These are phyloP conservation scores for Detonula confervacea DNA, from an alignment of 352 stramenopile genomes.

Conservation along the genomic window DNA sequence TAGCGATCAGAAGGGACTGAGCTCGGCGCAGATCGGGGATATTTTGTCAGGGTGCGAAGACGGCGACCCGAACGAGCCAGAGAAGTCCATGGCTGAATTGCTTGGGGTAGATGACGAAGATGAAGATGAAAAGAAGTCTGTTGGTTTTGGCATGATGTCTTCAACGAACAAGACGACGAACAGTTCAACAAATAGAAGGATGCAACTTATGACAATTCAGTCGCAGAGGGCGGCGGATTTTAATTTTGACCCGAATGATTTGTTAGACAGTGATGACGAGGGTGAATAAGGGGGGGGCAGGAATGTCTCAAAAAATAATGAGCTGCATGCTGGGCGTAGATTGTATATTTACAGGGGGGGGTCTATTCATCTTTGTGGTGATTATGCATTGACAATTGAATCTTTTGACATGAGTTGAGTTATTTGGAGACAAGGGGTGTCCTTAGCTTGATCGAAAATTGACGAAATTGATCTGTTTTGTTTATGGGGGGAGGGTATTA, in stretches of 20 bases:
- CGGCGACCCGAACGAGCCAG: not conserved
- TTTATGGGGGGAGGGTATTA: no score
- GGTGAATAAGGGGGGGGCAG: no score
- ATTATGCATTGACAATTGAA: no score
- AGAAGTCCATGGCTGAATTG: not conserved
- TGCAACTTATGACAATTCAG: slow-evolving; percentile 7
- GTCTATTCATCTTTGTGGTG: not conserved
- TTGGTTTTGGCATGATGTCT: no score
- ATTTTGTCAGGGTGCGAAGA: slow-evolving; percentile 9
- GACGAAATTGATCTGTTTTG: no score
- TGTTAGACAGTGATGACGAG: not conserved
- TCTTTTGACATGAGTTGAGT: no score
- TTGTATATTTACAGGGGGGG: no score
- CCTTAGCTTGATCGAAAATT: no score
- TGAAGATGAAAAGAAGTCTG: not conserved
- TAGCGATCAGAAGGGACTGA: slow-evolving; percentile 10
- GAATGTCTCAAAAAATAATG: no score
- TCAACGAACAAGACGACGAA: no score
- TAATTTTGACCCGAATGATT: slow-evolving; percentile 8
- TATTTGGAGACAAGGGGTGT: no score
- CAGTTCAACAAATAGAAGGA: not conserved
- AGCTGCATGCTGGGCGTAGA: no score
- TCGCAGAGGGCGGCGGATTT: not conserved
- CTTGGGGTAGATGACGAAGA: not conserved
- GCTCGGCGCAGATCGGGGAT: not conserved